Conservation (phyloP, 2,329 filamentous ascomycete genomes). For the Mycogone perniciosa region DNA sequence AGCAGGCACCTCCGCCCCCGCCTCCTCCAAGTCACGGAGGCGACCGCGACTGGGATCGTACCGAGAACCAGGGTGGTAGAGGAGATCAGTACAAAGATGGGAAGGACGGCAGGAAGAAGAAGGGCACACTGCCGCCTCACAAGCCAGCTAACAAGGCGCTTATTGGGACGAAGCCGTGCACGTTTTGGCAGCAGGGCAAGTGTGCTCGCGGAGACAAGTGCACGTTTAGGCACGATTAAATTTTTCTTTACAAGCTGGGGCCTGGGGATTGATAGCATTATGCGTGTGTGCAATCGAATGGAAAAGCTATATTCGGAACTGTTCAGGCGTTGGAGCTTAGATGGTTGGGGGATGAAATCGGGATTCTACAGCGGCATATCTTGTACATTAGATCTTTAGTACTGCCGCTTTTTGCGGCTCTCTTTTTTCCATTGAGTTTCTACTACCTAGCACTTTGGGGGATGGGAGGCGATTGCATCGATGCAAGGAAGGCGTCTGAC, state of each 20-base stretch:
- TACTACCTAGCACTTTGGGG: background rate
- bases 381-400: constrained; percentile 12
- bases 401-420: constrained; percentile 2
- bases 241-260: background rate
- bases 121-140: constrained; percentile 34
- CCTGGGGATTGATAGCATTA: too few species aligned
- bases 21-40: constrained; percentile 22
- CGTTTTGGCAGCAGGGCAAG: constrained; percentile 64
- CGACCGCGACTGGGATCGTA: constrained; percentile 30
- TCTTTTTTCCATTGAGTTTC: background rate
- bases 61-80: constrained; percentile 25
- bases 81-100: constrained; percentile 27
- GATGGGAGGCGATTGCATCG: background rate
- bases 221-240: constrained; percentile 62
- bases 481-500: background rate
- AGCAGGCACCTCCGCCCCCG: constrained; percentile 21
- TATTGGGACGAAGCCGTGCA: constrained; percentile 62
- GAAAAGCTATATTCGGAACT: constrained; percentile 1
- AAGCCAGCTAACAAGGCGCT: constrained; percentile 48
- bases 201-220: constrained; percentile 68
- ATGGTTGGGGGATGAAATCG: background rate
- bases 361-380: background rate
- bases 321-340: constrained; percentile 10
- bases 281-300: background rate
- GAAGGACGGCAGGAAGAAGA: constrained; percentile 36